Evolutionary conservation across 2,329 filamentous ascomycete genomes (phyloP).

Genomic region (Talaromyces sp.): DNA sequence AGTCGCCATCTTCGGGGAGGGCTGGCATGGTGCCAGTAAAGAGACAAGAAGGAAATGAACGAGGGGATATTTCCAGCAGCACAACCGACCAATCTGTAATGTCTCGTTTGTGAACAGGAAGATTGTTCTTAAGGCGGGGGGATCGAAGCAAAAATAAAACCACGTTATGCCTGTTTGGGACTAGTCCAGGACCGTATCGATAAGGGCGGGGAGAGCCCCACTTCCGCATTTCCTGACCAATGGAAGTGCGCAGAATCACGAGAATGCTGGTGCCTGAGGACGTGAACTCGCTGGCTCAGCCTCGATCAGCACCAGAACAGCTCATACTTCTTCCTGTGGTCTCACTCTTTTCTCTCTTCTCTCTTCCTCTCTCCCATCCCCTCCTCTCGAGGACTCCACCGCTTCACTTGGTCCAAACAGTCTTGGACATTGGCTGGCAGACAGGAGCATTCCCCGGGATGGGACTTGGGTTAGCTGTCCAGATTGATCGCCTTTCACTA

Average conservation of each 20-base stretch:
- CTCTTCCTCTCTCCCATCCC: not conserved
- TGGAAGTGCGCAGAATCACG: not conserved
- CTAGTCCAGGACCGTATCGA: not conserved
- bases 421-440: not conserved
- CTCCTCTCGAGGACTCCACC: not conserved
- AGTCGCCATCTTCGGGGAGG: conserved; percentile 21
- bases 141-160: conserved; percentile 11
- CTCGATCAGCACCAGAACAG: conserved; percentile 1
- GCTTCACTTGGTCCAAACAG: not conserved
- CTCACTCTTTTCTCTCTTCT: not conserved
- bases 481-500: not conserved
- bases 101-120: not conserved
- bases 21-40: conserved; percentile 9
- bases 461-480: not conserved
- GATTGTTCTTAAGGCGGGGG: not conserved
- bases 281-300: conserved; percentile 1
- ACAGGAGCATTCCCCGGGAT: not conserved
- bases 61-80: not conserved
- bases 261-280: conserved; percentile 12
- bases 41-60: not conserved
- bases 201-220: not conserved
- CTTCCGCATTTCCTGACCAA: not conserved
- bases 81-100: not conserved
- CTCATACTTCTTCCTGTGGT: not conserved
- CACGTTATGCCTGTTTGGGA: not conserved